Evolutionary conservation across 2,329 filamentous ascomycete genomes (phyloP).

Genomic region (Botrytis paeoniae): DNA sequence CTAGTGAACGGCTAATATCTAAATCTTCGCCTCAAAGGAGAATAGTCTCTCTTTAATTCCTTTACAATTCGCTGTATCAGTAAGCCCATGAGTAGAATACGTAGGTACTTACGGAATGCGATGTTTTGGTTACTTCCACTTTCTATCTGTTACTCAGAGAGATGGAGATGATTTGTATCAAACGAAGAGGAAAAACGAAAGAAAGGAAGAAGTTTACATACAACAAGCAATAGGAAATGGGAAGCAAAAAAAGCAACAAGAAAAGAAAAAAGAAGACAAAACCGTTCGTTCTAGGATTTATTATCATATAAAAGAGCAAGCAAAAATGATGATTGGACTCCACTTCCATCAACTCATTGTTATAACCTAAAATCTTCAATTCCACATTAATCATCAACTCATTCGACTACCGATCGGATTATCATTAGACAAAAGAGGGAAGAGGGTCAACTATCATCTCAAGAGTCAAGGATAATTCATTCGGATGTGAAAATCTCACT

Average conservation of each 20-base stretch:
- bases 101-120: neutral
- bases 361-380: constrained; percentile 26
- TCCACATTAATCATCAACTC: neutral
- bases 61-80: neutral
- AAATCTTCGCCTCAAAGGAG: neutral
- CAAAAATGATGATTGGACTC: neutral
- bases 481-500: constrained; percentile 3
- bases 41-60: neutral
- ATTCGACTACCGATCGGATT: constrained; percentile 20
- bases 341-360: neutral
- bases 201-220: neutral
- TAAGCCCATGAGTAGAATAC: neutral
- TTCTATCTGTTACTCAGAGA: neutral
- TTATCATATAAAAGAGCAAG: neutral
- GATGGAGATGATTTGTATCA: neutral
- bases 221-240: neutral
- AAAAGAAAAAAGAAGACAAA: neutral
- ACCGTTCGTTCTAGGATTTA: neutral
- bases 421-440: constrained; percentile 18
- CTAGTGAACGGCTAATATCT: constrained; percentile 8
- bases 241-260: neutral
- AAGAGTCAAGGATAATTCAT: constrained; percentile 1
- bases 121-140: neutral
- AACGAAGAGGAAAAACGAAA: neutral
- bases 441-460: constrained; percentile 11